These are phyloP conservation scores for Acacia confusa DNA, from an alignment of 306 rosid species.

Conservation along the genomic window DNA sequence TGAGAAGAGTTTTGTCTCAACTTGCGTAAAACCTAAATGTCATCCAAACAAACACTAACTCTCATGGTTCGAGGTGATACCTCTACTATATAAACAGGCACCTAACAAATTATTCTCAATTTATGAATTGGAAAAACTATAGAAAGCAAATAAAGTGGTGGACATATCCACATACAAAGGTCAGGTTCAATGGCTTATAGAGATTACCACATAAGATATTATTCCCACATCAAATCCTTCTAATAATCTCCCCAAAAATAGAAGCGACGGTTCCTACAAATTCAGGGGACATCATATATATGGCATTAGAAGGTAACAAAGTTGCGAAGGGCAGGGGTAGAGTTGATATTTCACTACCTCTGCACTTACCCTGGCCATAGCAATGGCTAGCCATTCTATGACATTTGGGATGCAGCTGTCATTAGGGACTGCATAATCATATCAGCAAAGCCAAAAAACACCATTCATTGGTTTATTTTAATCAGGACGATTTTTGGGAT, in stretches of 20 bases:
- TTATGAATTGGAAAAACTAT: not conserved
- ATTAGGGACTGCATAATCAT: conserved; percentile 51
- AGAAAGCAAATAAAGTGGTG: not conserved
- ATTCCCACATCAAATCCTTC: conserved; percentile 93
- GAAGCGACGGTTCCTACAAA: conserved; percentile 62
- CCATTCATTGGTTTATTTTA: not conserved
- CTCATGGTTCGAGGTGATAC: conserved; percentile 75
- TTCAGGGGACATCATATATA: not conserved
- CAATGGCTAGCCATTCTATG: conserved; percentile 67
- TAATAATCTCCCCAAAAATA: conserved; percentile 66
- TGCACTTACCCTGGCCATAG: conserved; percentile 54
- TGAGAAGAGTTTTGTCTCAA: no score
- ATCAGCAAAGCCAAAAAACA: conserved; percentile 26
- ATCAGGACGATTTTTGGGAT: not conserved
- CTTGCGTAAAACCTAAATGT: no score
- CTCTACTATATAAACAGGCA: conserved; percentile 81
- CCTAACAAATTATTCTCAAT: conserved; percentile 36
- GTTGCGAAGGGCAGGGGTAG: not conserved
- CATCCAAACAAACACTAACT: no score
- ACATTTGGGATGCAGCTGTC: conserved; percentile 64
- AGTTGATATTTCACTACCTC: not conserved
- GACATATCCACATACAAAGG: not conserved
- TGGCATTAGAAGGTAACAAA: not conserved
- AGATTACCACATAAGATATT: conserved; percentile 74
- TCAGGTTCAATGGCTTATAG: not conserved